These are phyloP conservation scores for Dioscorea dumetorum DNA, from an alignment of 106 monocot genomes.

Conservation along the genomic window DNA sequence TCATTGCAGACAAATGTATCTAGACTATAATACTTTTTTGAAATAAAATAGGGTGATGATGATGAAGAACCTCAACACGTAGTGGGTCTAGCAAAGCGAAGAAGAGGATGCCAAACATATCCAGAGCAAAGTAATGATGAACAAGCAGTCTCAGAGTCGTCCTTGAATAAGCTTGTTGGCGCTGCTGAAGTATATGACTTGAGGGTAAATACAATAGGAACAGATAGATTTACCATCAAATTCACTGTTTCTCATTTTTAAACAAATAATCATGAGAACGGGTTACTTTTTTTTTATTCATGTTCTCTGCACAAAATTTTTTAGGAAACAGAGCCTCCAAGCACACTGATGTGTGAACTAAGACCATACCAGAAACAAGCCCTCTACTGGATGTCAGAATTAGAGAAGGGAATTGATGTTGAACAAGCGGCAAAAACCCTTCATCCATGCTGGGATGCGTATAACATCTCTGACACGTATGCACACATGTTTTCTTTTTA, in stretches of 20 bases:
- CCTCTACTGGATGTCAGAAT: slow-evolving; percentile 76
- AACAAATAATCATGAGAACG: neutral
- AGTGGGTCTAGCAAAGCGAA: slow-evolving; percentile 44
- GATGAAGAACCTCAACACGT: slow-evolving; percentile 22
- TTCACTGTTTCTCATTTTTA: neutral
- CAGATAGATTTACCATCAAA: neutral
- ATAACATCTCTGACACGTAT: slow-evolving; percentile 69
- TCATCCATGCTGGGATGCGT: slow-evolving; percentile 88
- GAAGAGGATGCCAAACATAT: slow-evolving; percentile 31
- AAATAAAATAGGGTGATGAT: slow-evolving; percentile 30
- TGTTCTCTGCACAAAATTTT: neutral
- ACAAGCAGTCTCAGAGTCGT: slow-evolving; percentile 66
- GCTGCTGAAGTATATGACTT: slow-evolving; percentile 54
- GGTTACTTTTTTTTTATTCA: neutral
- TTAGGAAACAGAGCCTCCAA: slow-evolving; percentile 75
- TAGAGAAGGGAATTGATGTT: slow-evolving; percentile 67
- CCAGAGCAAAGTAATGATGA: slow-evolving; percentile 60
- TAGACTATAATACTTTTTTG: neutral
- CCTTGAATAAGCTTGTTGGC: slow-evolving; percentile 86
- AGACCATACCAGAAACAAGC: slow-evolving; percentile 84
- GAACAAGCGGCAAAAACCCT: slow-evolving; percentile 56
- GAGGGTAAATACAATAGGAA: slow-evolving; percentile 27
- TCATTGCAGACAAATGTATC: too few relatives aligned
- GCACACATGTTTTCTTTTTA: neutral
- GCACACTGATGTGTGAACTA: slow-evolving; percentile 46